Evolutionary conservation across 1,284 basidiomycete genomes (phyloP).

Genomic region (Pascua sp.): DNA sequence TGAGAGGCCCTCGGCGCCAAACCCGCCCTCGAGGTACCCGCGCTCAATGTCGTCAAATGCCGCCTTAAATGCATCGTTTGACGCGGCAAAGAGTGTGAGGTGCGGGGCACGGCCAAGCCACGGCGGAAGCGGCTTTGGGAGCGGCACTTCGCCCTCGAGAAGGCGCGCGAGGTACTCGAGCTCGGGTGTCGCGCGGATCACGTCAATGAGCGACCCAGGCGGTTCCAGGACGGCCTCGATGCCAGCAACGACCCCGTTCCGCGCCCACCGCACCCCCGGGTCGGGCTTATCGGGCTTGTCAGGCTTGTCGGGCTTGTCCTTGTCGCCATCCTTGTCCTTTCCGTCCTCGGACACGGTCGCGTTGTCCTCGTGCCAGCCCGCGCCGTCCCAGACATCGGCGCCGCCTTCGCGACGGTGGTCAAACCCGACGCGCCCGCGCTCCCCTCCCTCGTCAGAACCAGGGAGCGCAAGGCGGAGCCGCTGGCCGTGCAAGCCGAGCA

Average conservation of each 20-base stretch:
- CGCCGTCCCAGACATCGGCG: conserved; percentile 38
- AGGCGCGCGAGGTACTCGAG: conserved; percentile 63
- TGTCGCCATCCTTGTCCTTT: conserved; percentile 19
- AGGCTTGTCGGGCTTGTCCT: conserved; percentile 24
- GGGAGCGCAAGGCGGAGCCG: conserved; percentile 62
- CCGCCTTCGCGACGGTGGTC: conserved; percentile 71
- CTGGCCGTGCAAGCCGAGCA: conserved; percentile 79
- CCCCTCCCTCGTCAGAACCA: conserved; percentile 49
- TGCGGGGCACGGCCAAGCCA: conserved; percentile 55
- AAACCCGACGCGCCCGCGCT: conserved; percentile 60
- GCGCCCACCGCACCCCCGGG: conserved; percentile 50
- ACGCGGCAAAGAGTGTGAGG: conserved; percentile 85
- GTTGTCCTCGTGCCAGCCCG: conserved; percentile 29
- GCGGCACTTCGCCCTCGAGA: conserved; percentile 59
- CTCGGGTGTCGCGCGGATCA: conserved; percentile 59
- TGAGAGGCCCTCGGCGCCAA: conserved; percentile 70
- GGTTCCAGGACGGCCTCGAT: conserved; percentile 71
- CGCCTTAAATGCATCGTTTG: conserved; percentile 71
- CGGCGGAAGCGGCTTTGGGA: conserved; percentile 60
- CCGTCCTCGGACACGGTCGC: conserved; percentile 7
- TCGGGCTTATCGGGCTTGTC: conserved; percentile 33
- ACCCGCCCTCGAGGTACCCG: conserved; percentile 79
- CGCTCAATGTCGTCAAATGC: conserved; percentile 64
- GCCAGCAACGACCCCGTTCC: conserved; percentile 75
- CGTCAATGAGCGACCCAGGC: conserved; percentile 66